These are phyloP conservation scores for Nectriaceae sp. DNA, from an alignment of 2,329 filamentous ascomycete genomes.

Conservation along the genomic window DNA sequence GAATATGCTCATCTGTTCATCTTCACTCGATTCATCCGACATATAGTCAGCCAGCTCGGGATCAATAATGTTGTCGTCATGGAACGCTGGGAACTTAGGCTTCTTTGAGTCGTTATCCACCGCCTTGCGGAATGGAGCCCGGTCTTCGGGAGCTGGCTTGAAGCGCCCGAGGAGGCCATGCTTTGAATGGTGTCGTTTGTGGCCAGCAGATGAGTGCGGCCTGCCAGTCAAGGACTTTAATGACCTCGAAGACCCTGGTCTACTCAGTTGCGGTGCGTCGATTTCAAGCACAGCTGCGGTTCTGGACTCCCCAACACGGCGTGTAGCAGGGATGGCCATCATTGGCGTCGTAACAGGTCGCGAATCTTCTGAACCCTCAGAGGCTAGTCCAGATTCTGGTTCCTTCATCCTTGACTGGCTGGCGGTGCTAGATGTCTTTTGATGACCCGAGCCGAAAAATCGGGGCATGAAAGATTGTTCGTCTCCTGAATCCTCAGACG, in stretches of 20 bases:
- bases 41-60: constrained; percentile 93
- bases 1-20: constrained; percentile 88
- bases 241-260: constrained; percentile 93
- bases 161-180: constrained; percentile 80
- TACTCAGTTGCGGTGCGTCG: constrained; percentile 76
- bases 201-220: constrained; percentile 71
- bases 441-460: constrained; percentile 59
- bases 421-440: constrained; percentile 40
- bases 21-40: constrained; percentile 92
- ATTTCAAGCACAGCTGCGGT: constrained; percentile 89
- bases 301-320: constrained; percentile 71
- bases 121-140: constrained; percentile 82
- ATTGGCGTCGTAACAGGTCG: constrained; percentile 65
- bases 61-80: constrained; percentile 98
- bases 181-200: constrained; percentile 85
- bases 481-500: constrained; percentile 83
- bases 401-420: constrained; percentile 39
- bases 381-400: constrained; percentile 40
- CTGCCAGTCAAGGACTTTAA: constrained; percentile 74
- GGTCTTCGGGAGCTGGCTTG: constrained; percentile 72
- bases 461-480: constrained; percentile 69
- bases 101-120: constrained; percentile 68
- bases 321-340: constrained; percentile 70
- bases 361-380: constrained; percentile 47
- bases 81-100: constrained; percentile 81